phyloP scores from a whole-genome alignment of 305 asterid genomes.

The Fraxinus albicans region DNA sequence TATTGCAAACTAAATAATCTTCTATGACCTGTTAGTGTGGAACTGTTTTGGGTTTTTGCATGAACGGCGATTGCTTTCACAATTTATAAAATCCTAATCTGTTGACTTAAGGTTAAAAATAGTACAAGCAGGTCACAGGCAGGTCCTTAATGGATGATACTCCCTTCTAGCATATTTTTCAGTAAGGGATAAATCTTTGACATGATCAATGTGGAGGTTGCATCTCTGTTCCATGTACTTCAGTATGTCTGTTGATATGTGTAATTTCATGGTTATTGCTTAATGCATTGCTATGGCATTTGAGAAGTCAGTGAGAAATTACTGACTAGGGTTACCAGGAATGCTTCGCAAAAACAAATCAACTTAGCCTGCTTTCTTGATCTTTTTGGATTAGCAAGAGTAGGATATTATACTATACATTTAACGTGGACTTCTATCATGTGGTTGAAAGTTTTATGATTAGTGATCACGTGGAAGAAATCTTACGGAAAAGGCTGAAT shows the following conservation, averaged over 20 bases:
- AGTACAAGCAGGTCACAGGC: background rate
- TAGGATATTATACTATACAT: background rate
- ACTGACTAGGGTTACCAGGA: constrained; percentile 5
- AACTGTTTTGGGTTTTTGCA: background rate
- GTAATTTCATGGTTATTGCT: background rate
- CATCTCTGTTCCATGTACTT: background rate
- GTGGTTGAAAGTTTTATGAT: background rate
- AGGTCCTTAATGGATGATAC: background rate
- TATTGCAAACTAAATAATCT: background rate
- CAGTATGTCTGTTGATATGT: background rate
- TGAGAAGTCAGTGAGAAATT: constrained; percentile 16
- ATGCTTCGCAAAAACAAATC: constrained; percentile 19
- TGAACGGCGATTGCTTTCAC: background rate
- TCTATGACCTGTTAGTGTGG: background rate
- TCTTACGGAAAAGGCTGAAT: background rate
- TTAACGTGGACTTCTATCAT: background rate
- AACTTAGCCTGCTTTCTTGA: constrained; percentile 8
- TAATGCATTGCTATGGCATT: background rate
- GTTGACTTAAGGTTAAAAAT: background rate
- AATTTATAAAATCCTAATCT: background rate
- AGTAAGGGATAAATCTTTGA: background rate
- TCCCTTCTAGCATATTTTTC: background rate
- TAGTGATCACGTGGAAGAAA: background rate
- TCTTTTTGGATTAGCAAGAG: constrained; percentile 2
- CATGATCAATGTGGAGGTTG: background rate